These are phyloP conservation scores for Rhynchospora breviuscula DNA, from an alignment of 176 grass and related monocot species.

Conservation along the genomic window DNA sequence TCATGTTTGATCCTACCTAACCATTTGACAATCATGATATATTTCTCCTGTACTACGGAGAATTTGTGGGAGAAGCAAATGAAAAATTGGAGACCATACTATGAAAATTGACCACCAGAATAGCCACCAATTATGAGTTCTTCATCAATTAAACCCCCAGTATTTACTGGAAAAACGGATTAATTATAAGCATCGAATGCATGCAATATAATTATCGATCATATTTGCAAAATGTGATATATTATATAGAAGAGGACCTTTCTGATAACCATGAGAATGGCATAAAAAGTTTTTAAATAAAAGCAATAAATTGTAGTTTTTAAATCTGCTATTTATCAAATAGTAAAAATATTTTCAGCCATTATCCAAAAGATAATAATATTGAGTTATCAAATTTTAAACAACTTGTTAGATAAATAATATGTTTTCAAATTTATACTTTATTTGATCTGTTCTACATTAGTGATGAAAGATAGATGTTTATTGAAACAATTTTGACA, in stretches of 20 bases:
- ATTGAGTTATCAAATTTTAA: not conserved
- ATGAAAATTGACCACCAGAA: not conserved
- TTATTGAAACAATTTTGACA: not conserved
- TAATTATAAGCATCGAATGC: not conserved
- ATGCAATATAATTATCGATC: not conserved
- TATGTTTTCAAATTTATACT: not conserved
- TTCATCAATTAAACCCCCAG: not conserved
- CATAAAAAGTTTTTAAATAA: too few species aligned
- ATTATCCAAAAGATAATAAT: not conserved
- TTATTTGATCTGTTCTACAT: not conserved
- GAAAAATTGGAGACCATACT: not conserved
- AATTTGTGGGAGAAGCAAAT: not conserved
- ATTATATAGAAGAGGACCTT: too few species aligned
- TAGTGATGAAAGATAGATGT: not conserved
- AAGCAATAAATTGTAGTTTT: too few species aligned
- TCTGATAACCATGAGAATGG: too few species aligned
- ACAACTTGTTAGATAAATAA: not conserved
- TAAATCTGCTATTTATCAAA: too few species aligned
- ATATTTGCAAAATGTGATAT: too few species aligned
- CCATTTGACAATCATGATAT: not conserved
- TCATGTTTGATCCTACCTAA: not conserved
- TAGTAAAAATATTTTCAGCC: too few species aligned
- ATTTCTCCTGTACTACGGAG: not conserved
- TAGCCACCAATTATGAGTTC: not conserved
- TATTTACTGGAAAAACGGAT: not conserved